phyloP scores from a whole-genome alignment of 352 stramenopile genomes.

The Phytophthora tentaculata region DNA sequence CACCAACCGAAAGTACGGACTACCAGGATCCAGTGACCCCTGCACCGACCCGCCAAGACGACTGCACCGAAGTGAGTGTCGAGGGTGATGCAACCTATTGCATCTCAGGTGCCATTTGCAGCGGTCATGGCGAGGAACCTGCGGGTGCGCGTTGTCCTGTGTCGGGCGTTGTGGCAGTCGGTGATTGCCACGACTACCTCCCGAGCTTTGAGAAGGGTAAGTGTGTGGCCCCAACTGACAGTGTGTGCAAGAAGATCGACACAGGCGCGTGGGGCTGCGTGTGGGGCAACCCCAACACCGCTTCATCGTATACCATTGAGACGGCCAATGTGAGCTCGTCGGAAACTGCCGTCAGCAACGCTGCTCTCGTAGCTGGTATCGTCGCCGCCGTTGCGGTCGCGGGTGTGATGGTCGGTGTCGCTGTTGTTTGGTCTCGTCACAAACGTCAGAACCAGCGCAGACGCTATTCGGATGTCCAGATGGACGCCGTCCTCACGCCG shows the following conservation, averaged over 20 bases:
- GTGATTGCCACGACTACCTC: constrained; percentile 53
- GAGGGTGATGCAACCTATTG: constrained; percentile 72
- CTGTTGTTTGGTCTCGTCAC: constrained; percentile 16
- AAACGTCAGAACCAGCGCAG: constrained; percentile 13
- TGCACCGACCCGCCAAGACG: not conserved
- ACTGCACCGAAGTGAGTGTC: constrained; percentile 57
- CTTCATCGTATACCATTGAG: constrained; percentile 23
- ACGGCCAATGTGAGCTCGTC: constrained; percentile 4
- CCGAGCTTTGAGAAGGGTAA: constrained; percentile 49
- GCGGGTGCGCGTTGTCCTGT: constrained; percentile 51
- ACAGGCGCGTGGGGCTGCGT: constrained; percentile 66
- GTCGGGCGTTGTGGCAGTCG: constrained; percentile 52
- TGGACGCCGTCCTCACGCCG: constrained; percentile 17
- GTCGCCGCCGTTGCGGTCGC: constrained; percentile 9
- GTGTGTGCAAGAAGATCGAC: constrained; percentile 53
- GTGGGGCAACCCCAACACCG: constrained; percentile 24
- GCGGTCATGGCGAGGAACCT: constrained; percentile 41
- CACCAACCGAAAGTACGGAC: not conserved
- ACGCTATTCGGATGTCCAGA: not conserved
- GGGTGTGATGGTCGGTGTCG: constrained; percentile 14
- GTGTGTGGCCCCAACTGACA: constrained; percentile 52
- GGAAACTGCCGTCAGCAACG: not conserved
- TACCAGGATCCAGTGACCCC: too few relatives aligned
- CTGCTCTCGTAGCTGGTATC: not conserved
- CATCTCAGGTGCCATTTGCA: constrained; percentile 55